Evolutionary conservation across 2,329 filamentous ascomycete species (phyloP).

Genomic region (Fusarium acutatum): DNA sequence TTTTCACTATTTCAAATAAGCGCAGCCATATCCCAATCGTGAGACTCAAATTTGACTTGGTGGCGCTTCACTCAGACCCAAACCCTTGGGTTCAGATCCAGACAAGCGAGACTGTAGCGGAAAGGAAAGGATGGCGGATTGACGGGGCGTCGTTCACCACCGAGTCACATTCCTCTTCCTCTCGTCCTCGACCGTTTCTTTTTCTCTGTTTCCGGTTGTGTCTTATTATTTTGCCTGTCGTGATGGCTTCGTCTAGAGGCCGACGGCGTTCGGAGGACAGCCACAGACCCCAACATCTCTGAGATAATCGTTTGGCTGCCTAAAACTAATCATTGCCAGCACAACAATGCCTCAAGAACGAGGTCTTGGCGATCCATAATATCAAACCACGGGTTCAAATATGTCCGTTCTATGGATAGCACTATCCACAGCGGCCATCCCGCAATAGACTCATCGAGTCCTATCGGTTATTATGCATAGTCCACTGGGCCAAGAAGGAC

Average conservation of each 20-base stretch:
- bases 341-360: neutral
- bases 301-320: neutral
- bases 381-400: neutral
- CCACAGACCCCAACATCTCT: neutral
- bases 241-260: conserved; percentile 20
- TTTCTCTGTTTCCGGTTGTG: neutral
- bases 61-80: conserved; percentile 16
- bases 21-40: neutral
- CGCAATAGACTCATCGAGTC: conserved; percentile 8
- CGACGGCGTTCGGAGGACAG: conserved; percentile 26
- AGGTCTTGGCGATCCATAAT: conserved; percentile 12
- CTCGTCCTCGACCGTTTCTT: conserved; percentile 13
- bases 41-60: neutral
- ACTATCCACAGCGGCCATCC: conserved; percentile 4
- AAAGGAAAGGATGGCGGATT: neutral
- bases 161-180: conserved; percentile 33
- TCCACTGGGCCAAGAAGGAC: neutral
- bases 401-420: neutral
- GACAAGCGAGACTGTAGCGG: conserved; percentile 15
- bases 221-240: neutral
- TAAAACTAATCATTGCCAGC: neutral
- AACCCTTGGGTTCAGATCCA: conserved; percentile 19
- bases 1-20: conserved; percentile 8
- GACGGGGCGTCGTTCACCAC: conserved; percentile 9
- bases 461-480: neutral